Base-by-base conservation (phyloP, 768 basidiomycete genomes). In the Cyclocybe aegerita region DNA sequence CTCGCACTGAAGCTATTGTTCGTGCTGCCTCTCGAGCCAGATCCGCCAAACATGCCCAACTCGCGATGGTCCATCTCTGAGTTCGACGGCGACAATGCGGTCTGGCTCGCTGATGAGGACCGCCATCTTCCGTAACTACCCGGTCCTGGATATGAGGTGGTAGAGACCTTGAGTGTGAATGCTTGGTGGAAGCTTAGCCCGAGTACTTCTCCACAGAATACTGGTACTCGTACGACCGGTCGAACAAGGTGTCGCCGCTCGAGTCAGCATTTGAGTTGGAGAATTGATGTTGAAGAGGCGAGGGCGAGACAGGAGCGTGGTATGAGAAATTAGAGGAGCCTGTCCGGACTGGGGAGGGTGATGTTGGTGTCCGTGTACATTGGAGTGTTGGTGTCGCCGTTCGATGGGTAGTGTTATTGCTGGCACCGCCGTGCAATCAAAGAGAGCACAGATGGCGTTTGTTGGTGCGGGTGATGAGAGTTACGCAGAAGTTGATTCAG, bases 201-300 rank as follows among this genome's bases (percentile, higher is more conserved):
- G 49, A 41, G 8, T 37, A 47, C 11, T 23, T 5, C 5, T 23
- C 23, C 23, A 23, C 23, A 2, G 23, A 23, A 46, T 45, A 34
- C 48, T 43, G 4, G 60, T 50, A 6, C 52, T 50, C 17, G 52
- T 51, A 30, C 54, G 54, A 4, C 48, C 51, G 7, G 30, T 49
- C 1, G 48, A 49, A 30, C 52, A 49, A 17, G 39, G 34, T 2
- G 39, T 35, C 34, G 43, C 33, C 40, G n/a, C 23, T 14, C 34
- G 58, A 60, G 12, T 52, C 53, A 2, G 58, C 47, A n/a, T 53
- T 53, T 0, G 63, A 58, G 1, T 60, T 67, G 0, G 85, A 86
- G 23, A 85, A 68, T 56, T 87, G 80, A 42, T 85, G 74, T 53
- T 86, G 83, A 3, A 87, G 67, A 8, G 86, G 86, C 0, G 82